Evolutionary conservation across 495 filamentous ascomycete species (phyloP).

Genomic region (Entonaema liquescens): DNA sequence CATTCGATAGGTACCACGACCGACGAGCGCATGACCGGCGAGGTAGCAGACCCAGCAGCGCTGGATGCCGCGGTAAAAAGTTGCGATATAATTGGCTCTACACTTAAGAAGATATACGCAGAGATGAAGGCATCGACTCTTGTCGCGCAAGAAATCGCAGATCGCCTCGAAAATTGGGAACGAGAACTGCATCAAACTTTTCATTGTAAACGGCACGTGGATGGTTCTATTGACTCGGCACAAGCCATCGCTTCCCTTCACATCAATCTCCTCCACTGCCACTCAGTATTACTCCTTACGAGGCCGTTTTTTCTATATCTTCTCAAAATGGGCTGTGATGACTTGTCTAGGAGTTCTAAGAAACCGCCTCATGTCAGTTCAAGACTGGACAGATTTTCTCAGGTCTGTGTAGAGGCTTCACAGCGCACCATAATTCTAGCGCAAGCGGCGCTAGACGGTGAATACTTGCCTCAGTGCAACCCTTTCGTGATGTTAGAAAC

Average conservation of each 20-base stretch:
- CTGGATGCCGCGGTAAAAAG: conserved; percentile 64
- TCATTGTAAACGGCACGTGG: conserved; percentile 60
- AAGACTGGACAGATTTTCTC: conserved; percentile 69
- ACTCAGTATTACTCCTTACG: conserved; percentile 77
- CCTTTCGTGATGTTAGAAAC: conserved; percentile 73
- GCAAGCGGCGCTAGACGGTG: conserved; percentile 63
- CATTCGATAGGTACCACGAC: conserved; percentile 47
- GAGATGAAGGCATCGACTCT: conserved; percentile 72
- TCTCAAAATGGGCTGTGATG: conserved; percentile 52
- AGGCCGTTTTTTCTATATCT: conserved; percentile 71
- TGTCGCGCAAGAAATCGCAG: conserved; percentile 71
- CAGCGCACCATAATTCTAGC: conserved; percentile 71
- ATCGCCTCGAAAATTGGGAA: conserved; percentile 62
- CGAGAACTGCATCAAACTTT: conserved; percentile 55
- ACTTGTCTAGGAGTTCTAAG: conserved; percentile 46
- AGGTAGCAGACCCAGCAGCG: conserved; percentile 45
- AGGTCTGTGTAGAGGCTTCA: conserved; percentile 75
- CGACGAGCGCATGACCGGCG: conserved; percentile 26
- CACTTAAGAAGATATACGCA: conserved; percentile 74
- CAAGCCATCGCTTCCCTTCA: conserved; percentile 72
- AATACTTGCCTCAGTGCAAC: conserved; percentile 71
- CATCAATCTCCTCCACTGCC: conserved; percentile 73
- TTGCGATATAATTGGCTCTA: conserved; percentile 71
- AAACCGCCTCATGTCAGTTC: conserved; percentile 44
- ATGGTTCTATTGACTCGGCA: conserved; percentile 54